A percentile compares a stretch with the other conserved stretches of the same genome.
Conservation (phyloP, 2,329 filamentous ascomycete genomes). For the Calonectria naviculata region DNA sequence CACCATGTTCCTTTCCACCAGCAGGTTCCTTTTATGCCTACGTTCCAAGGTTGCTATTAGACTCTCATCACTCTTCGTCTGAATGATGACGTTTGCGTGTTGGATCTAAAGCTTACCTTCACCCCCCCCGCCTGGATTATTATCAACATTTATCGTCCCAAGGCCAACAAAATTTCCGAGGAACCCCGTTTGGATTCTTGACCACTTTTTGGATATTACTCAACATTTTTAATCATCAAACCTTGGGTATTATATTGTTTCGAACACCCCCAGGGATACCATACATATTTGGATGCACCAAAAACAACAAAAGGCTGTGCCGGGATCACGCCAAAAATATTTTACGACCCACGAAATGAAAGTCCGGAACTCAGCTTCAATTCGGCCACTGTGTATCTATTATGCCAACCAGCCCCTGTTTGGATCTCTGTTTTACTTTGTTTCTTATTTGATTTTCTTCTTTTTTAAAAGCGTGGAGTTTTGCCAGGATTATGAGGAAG, state of each 20-base stretch:
- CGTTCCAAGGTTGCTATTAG: constrained; percentile 64
- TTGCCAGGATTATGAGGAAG: constrained; percentile 40
- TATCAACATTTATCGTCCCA: constrained; percentile 8
- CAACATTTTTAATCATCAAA: constrained; percentile 21
- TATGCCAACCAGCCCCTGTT: constrained; percentile 23
- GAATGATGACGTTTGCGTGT: constrained; percentile 7
- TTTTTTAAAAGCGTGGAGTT: constrained; percentile 43
- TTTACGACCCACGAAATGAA: constrained; percentile 41
- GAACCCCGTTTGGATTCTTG: constrained; percentile 5
- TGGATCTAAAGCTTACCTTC: background rate
- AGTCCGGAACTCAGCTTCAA: constrained; percentile 34
- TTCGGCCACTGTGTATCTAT: constrained; percentile 34
- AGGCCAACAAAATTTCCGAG: constrained; percentile 23
- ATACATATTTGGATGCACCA: constrained; percentile 17
- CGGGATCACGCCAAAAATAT: constrained; percentile 34
- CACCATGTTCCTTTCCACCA: constrained; percentile 63
- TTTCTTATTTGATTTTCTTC: constrained; percentile 23
- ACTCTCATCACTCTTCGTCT: background rate
- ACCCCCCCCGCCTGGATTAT: constrained; percentile 29
- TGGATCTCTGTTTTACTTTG: constrained; percentile 30
- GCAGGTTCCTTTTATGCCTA: constrained; percentile 62
- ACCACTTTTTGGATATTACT: constrained; percentile 23
- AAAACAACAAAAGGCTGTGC: constrained; percentile 30
- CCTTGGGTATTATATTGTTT: constrained; percentile 17
- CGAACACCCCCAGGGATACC: constrained; percentile 13